Evolutionary conservation across 768 basidiomycete species (phyloP).

Genomic region (Gautieria morchelliformis): DNA sequence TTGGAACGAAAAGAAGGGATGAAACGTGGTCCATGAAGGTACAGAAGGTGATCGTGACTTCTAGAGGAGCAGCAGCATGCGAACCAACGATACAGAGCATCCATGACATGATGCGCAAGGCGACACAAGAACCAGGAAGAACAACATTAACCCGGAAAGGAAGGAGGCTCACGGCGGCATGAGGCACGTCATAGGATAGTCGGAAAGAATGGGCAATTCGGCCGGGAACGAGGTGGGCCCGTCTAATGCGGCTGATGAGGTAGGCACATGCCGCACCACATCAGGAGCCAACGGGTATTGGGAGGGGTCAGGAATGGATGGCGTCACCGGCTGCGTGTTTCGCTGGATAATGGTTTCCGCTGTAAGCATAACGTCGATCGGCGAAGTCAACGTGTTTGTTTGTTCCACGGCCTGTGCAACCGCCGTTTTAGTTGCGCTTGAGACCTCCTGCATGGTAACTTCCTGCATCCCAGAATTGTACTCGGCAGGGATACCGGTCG

Average conservation of each 20-base stretch:
- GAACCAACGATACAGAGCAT: constrained; percentile 16
- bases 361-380: constrained; percentile 73
- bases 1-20: neutral
- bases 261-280: neutral
- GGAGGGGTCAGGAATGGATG: constrained; percentile 14
- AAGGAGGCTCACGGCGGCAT: neutral
- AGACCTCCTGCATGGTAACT: constrained; percentile 48
- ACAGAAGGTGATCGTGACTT: neutral
- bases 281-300: neutral
- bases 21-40: neutral
- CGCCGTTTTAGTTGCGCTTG: constrained; percentile 59
- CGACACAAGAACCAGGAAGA: neutral
- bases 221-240: constrained; percentile 10
- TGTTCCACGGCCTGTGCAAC: constrained; percentile 78
- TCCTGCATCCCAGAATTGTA: constrained; percentile 18
- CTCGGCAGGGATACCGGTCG: constrained; percentile 27
- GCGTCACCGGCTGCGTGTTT: constrained; percentile 19
- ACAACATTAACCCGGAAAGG: neutral
- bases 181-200: constrained; percentile 4
- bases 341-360: constrained; percentile 46
- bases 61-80: constrained; percentile 18
- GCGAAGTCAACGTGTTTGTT: constrained; percentile 61
- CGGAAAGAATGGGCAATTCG: constrained; percentile 5
- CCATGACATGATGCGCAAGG: neutral
- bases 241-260: constrained; percentile 26